Percentiles rank a stretch among this genome's conserved stretches.
Conservation (phyloP, 2,329 filamentous ascomycete genomes). For the Dactylonectria macrodidyma region DNA sequence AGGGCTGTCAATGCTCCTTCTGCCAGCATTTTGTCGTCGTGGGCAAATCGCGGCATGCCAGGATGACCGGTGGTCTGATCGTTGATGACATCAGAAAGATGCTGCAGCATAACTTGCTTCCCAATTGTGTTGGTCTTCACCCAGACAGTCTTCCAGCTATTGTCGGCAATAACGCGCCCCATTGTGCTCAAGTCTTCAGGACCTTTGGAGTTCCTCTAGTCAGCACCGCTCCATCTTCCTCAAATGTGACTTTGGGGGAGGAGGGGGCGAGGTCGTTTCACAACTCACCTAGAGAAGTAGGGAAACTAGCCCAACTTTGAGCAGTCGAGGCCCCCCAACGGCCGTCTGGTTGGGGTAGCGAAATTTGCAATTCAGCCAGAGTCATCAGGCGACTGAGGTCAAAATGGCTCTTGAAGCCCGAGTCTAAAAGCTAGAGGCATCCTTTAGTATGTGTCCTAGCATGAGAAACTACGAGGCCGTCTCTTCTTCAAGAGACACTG, state of each 20-base stretch:
- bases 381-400: slow-evolving; percentile 8
- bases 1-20: slow-evolving; percentile 14
- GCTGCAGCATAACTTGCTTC: slow-evolving; percentile 9
- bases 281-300: not conserved
- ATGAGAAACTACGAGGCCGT: not conserved
- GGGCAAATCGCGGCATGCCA: slow-evolving; percentile 12
- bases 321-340: slow-evolving; percentile 15
- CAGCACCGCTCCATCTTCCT: not conserved
- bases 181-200: slow-evolving; percentile 6
- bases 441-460: not conserved
- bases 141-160: slow-evolving; percentile 8
- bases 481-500: not conserved
- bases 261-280: not conserved
- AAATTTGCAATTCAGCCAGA: slow-evolving; percentile 4
- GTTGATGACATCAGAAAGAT: slow-evolving; percentile 7
- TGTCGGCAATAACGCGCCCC: not conserved
- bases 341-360: slow-evolving; percentile 3
- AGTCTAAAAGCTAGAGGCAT: not conserved
- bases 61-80: not conserved
- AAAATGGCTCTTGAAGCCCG: slow-evolving; percentile 11
- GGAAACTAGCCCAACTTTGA: slow-evolving; percentile 17
- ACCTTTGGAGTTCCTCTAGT: not conserved
- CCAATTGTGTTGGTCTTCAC: slow-evolving; percentile 12
- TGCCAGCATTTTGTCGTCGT: slow-evolving; percentile 13
- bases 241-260: not conserved